Base-by-base conservation (phyloP, 345 rosid genomes). In the Microcos paniculata region DNA sequence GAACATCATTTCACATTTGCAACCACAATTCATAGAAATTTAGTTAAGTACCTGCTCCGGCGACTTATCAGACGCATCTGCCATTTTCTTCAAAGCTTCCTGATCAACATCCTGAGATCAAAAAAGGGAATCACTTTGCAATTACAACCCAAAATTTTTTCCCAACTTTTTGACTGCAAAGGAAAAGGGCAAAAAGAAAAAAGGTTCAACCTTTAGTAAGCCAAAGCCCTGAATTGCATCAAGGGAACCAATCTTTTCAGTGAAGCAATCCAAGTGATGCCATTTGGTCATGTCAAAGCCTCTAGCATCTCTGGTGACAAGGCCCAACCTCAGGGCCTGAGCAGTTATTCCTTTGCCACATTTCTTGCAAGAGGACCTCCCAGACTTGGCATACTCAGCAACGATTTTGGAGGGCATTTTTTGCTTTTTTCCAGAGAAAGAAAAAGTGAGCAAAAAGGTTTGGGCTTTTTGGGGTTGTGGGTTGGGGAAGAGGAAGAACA, bases 321-420 rank as follows among this genome's bases (percentile, higher is more conserved):
- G 74, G 45, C 98, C 97, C 70, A 92, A 58, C 71, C 97, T 85
- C 30, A 88, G 81, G 31, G 87, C 70, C 77, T 90, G 84, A 70
- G 83, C 80, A 0, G 85, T 73, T 0, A 94, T 94, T 11, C 80
- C 40, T 59, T 85, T 74, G 49, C 89, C 89, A 69, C 98, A 94
- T 35, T 75, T 84, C 82, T 91, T 92, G 85, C 97, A 94, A 8
- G 89, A 77, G 19, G 98, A 94, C 24, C 97, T 85, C 62, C 76
- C 87, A 66, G 97, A 94, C 77, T 91, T 94, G 46, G 98, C 94
- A 72, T 94, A 92, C 86, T 92, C 98, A 1, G 90, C 92, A 19
- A 87, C 77, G 70, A 90, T 73, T 71, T 75, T 84, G 38, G 86
- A 15, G 15, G 82, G 8, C 77, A 73, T 72, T 53, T 24, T 35